phyloP scores from a whole-genome alignment of 2,329 filamentous ascomycete species.

The Emergomyces pasteurianus region DNA sequence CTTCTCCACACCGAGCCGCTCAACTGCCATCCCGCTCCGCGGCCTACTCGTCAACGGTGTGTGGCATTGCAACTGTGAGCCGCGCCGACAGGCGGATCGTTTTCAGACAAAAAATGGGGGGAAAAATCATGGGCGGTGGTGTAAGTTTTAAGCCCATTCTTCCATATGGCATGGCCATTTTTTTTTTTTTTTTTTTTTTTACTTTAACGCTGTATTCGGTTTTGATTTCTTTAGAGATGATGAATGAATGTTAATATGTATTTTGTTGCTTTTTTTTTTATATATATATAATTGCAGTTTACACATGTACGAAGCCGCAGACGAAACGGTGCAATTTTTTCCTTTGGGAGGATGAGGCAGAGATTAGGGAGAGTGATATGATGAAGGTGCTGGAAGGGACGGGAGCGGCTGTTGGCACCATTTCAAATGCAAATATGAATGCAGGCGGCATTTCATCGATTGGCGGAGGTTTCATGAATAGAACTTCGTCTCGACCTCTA shows the following conservation, averaged over 20 bases:
- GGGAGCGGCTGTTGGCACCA: not conserved
- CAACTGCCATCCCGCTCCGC: slow-evolving; percentile 6
- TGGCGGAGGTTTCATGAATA: not conserved
- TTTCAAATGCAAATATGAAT: not conserved
- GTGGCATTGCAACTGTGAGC: slow-evolving; percentile 46
- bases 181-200: not conserved
- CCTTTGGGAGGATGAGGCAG: slow-evolving; percentile 48
- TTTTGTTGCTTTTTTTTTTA: not conserved
- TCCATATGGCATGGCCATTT: not conserved
- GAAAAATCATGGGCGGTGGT: slow-evolving; percentile 45
- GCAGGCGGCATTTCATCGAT: not conserved
- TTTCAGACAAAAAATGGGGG: slow-evolving; percentile 47
- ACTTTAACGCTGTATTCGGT: slow-evolving; percentile 1
- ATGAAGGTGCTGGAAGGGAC: not conserved
- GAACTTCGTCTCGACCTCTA: not conserved
- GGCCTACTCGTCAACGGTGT: slow-evolving; percentile 33
- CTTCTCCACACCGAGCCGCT: not conserved
- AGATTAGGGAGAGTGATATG: slow-evolving; percentile 27
- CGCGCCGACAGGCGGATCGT: slow-evolving; percentile 41
- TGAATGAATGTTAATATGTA: not conserved
- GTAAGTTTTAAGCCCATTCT: slow-evolving; percentile 18
- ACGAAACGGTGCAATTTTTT: slow-evolving; percentile 46
- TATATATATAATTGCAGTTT: slow-evolving; percentile 38
- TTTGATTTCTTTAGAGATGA: not conserved
- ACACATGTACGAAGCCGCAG: slow-evolving; percentile 43